phyloP scores from a whole-genome alignment of 345 rosid genomes.

The Linum tenue region DNA sequence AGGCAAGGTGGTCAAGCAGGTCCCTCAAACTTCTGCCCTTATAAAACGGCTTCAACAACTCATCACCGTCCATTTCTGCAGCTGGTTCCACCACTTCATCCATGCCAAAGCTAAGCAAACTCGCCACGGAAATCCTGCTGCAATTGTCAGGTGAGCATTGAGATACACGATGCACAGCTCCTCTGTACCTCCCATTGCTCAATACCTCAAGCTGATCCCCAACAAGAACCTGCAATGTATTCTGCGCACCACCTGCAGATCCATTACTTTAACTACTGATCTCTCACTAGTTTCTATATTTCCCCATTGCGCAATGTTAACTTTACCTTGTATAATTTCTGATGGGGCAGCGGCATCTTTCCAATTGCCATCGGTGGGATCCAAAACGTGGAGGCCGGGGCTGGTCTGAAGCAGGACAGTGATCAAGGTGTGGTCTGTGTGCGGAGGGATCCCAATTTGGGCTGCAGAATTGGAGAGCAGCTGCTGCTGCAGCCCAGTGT shows the following conservation, averaged over 20 bases:
- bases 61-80: not conserved
- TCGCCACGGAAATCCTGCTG: slow-evolving; percentile 3
- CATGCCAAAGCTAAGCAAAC: slow-evolving; percentile 6
- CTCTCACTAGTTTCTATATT: no score
- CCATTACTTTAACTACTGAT: no score
- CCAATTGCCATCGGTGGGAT: not conserved
- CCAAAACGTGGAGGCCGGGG: slow-evolving; percentile 2
- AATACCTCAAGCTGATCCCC: slow-evolving; percentile 8
- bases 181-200: slow-evolving; percentile 9
- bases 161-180: not conserved
- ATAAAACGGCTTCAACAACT: not conserved
- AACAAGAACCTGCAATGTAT: not conserved
- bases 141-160: not conserved
- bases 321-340: no score
- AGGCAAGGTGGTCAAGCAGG: not conserved
- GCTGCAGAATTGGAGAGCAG: not conserved
- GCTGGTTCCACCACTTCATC: slow-evolving; percentile 12
- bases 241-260: no score
- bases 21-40: slow-evolving; percentile 8
- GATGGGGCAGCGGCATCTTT: not conserved
- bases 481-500: not conserved
- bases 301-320: no score
- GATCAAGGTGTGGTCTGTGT: slow-evolving; percentile 1
- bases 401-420: slow-evolving; percentile 7
- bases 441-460: not conserved